Base-by-base conservation (phyloP, 192 early-diverging fungal genomes). In the Fimicolochytrium jonesii region DNA sequence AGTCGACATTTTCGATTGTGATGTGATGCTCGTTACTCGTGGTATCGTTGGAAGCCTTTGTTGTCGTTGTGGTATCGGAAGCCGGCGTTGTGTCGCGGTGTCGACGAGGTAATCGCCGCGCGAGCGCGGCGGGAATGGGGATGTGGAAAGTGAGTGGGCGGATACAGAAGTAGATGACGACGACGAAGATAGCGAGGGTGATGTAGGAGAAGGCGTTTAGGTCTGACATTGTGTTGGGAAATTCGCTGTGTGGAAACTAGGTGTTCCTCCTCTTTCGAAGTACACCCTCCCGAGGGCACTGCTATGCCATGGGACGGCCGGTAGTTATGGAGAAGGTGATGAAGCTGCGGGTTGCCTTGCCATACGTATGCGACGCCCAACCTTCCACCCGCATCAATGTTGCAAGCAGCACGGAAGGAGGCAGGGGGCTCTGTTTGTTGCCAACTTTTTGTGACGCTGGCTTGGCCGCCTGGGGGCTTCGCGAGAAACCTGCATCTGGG, bases 151-250 rank as follows among this genome's bases (percentile, higher is more conserved):
- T 15, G 20, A 87, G 58, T 3, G 89, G 89, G 17, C 41, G 69
- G 26, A 91, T 84, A 42, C 87, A 86, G 43, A 81, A 69, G 20
- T 66, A 54, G 39, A 87, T 82, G 28, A 77, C 82, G 4, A 85
- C 15, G 39, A 84, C 67, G 60, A 91, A 91, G 6, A 76, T 63
- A 0, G 62, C 64, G 17, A 90, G 75, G 3, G 81, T 74, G 13
- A 88, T 59, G 78, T 79, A 88, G 25, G 87, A 88, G 30, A 30
- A 36, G 9, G 25, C 55, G 25, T 52, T 56, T 28, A 70, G 34
- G 17, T 55, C 53, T 17, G 22, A 9, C 53, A 55, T 55, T 23
- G 17, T 1, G 33, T 17, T 0, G 17, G 53, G 31, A 17, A 55
- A 9, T 9, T 39, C 37, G 37, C 37, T 17, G 37, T 39, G 37